phyloP scores from a whole-genome alignment of 2,329 filamentous ascomycete genomes.

The Fusarium sp. region DNA sequence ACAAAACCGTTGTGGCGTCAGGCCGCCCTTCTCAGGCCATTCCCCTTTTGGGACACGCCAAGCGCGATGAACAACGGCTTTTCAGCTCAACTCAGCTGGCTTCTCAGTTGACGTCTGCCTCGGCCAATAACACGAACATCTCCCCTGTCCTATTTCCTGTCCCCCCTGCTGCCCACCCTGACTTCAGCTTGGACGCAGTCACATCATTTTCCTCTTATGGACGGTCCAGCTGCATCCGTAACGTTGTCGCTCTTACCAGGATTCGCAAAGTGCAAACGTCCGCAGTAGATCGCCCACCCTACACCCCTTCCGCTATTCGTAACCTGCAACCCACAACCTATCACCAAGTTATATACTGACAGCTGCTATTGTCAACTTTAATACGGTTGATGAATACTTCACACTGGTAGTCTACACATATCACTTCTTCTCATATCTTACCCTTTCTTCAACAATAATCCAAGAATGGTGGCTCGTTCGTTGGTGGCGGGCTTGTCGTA shows the following conservation, averaged over 20 bases:
- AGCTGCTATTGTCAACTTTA: not conserved
- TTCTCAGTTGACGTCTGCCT: slow-evolving; percentile 27
- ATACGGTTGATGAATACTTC: too few relatives aligned
- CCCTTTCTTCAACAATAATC: not conserved
- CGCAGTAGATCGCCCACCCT: slow-evolving; percentile 5
- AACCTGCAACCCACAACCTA: not conserved
- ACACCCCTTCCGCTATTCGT: not conserved
- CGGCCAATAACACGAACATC: slow-evolving; percentile 30
- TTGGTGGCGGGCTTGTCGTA: too few relatives aligned
- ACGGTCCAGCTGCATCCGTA: slow-evolving; percentile 11
- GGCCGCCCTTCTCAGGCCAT: slow-evolving; percentile 36
- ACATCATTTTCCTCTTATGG: slow-evolving; percentile 33
- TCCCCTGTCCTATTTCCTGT: slow-evolving; percentile 29
- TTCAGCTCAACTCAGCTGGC: slow-evolving; percentile 48
- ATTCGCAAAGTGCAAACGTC: too few relatives aligned
- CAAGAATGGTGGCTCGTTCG: too few relatives aligned
- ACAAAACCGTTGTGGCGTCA: slow-evolving; percentile 49
- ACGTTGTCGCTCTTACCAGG: slow-evolving; percentile 4
- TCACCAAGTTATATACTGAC: not conserved
- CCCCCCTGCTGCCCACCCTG: slow-evolving; percentile 33
- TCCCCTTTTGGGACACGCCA: slow-evolving; percentile 38
- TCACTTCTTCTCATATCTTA: not conserved
- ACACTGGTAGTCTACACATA: not conserved
- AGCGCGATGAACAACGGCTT: slow-evolving; percentile 46
- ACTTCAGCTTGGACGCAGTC: slow-evolving; percentile 33